A percentile compares a stretch with the other conserved stretches of the same genome.
phyloP scores from a whole-genome alignment of 2,329 filamentous ascomycete species.

The Blastomyces emzantsi region DNA sequence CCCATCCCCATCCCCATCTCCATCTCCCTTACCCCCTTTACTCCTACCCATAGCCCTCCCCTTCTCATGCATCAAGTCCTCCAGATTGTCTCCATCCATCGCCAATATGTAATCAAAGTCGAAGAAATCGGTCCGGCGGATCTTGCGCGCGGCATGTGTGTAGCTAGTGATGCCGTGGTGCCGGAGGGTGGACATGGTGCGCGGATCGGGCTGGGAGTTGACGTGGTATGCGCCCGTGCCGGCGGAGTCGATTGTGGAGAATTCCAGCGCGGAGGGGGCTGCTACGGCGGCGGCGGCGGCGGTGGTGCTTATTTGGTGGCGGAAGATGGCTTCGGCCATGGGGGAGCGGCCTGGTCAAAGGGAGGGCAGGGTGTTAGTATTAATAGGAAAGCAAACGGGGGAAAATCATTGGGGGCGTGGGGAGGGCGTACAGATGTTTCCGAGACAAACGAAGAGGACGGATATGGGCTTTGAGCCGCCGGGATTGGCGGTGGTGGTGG shows the following conservation, averaged over 20 bases:
- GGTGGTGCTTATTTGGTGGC: conserved; percentile 53
- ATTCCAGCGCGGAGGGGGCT: conserved; percentile 48
- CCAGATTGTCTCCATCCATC: conserved; percentile 81
- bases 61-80: conserved; percentile 49
- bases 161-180: conserved; percentile 69
- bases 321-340: conserved; percentile 95
- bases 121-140: conserved; percentile 63
- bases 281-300: conserved; percentile 45
- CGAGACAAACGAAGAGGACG: conserved; percentile 90
- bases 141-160: conserved; percentile 65
- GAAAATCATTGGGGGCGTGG: conserved; percentile 10
- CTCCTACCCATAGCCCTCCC: conserved; percentile 13
- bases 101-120: conserved; percentile 89
- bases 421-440: conserved; percentile 68
- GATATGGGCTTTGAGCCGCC: conserved; percentile 41
- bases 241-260: conserved; percentile 71
- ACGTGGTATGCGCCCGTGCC: conserved; percentile 85
- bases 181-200: conserved; percentile 71
- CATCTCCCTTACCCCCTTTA: conserved; percentile 26
- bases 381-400: not conserved
- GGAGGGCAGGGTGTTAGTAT: conserved; percentile 4
- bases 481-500: not conserved
- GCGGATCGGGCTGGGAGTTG: conserved; percentile 65
- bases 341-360: conserved; percentile 55
- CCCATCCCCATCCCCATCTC: conserved; percentile 26